phyloP scores from a whole-genome alignment of 441 rosid genomes.

The Eruca vesicaria region DNA sequence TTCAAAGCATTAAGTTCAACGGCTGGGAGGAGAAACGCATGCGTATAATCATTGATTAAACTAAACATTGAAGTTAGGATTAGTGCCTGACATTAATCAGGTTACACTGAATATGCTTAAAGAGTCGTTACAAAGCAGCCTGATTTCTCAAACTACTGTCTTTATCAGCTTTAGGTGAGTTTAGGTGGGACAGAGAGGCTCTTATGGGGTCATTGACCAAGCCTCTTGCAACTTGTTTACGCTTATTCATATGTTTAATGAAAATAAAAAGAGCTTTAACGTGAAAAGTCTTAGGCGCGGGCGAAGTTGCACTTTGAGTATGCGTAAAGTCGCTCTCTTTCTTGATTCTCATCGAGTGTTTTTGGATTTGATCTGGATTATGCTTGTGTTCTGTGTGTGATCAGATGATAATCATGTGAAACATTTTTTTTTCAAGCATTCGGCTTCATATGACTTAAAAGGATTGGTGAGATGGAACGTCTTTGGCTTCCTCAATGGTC shows the following conservation, averaged over 20 bases:
- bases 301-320: not conserved
- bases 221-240: not conserved
- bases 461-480: slow-evolving; percentile 55
- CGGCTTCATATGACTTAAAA: slow-evolving; percentile 59
- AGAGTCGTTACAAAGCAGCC: not conserved
- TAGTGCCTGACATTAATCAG: not conserved
- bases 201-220: not conserved
- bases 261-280: not conserved
- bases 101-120: not conserved
- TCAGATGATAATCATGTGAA: not conserved
- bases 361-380: not conserved
- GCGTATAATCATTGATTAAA: not conserved
- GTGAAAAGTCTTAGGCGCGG: not conserved
- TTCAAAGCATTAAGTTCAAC: too few relatives aligned
- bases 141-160: too few relatives aligned
- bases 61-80: not conserved
- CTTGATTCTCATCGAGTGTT: not conserved
- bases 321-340: not conserved
- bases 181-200: not conserved
- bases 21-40: not conserved
- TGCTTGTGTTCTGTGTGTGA: not conserved
- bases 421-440: not conserved
- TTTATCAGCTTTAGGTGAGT: not conserved
- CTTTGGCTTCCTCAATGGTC: not conserved
- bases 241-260: not conserved